Evolutionary conservation across 306 rosid species (phyloP), one percentile per base, ranked within the genome.

Genomic region (Dryas drummondii): DNA sequence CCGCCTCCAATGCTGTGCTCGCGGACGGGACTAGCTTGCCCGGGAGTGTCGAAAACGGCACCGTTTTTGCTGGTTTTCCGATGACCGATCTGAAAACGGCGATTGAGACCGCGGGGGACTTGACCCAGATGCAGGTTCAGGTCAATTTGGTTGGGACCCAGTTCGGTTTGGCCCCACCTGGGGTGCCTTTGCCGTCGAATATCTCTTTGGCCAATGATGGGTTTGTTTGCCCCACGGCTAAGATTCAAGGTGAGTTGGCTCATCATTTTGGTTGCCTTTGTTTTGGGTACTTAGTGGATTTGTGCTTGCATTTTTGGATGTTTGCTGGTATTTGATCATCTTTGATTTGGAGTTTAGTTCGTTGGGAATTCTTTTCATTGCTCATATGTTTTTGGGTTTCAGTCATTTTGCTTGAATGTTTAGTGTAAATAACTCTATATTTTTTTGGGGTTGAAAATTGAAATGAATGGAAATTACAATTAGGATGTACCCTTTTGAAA

Each of bases 31-130:
- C 74, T 0, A 64, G 51, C 7, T 40, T 86, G 42, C 99, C 98
- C 3, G 94, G 86, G 22, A 46, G 60, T 2, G 97, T 96, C 4
- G 93, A 86, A 0, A 96, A 92, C 70, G 99, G 97, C 16, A 92
- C 98, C 7, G 61, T 91, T 51, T 87, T 96, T 1, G 89, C 91
- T 0, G 99, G 99, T 2, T 89, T 67, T 10, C 92, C 99, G 6
- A 71, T 72, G 92, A 85, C 93, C 1, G 98, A 96, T 81, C 96
- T 96, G 75, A 89, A 89, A 78, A 90, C 99, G 52, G 99, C 99
- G 62, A 84, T 82, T 15, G 86, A 89, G 74, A 96, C 99, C 0
- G 99, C 99, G 1, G 99, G 99, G 0, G 99, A 96, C 60, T 40
- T 88, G 81, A 81, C 84, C 51, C 98, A 96, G 96, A 92, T 89